Percentiles rank a stretch among this genome's conserved stretches.
phyloP scores from a whole-genome alignment of 768 basidiomycete genomes.

The Mycena epipterygia region DNA sequence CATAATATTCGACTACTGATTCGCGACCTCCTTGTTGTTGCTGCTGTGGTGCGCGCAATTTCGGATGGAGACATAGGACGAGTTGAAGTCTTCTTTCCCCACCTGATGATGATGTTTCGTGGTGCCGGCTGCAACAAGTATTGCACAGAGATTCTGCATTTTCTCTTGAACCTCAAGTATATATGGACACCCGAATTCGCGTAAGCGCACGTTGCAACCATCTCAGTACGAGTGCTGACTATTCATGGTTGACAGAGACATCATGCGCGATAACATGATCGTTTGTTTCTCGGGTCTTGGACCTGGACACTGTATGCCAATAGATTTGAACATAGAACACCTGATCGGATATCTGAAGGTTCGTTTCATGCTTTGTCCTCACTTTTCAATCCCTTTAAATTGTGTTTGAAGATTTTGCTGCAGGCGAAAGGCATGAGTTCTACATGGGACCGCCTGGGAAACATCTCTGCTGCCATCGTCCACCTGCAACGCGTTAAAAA shows the following conservation, averaged over 20 bases:
- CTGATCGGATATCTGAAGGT: slow-evolving; percentile 49
- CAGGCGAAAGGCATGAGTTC: slow-evolving; percentile 46
- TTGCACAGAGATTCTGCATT: slow-evolving; percentile 9
- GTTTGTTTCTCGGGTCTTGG: neutral
- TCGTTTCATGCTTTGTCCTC: too few species aligned
- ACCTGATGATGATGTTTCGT: slow-evolving; percentile 20
- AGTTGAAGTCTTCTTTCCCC: slow-evolving; percentile 3
- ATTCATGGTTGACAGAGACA: neutral
- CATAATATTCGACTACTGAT: slow-evolving; percentile 34
- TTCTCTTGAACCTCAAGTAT: slow-evolving; percentile 34
- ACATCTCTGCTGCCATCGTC: slow-evolving; percentile 47
- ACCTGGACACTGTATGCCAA: neutral
- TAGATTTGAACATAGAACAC: slow-evolving; percentile 49
- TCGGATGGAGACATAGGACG: slow-evolving; percentile 15
- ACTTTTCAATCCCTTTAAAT: too few species aligned
- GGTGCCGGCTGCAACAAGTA: slow-evolving; percentile 15
- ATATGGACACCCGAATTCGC: slow-evolving; percentile 51
- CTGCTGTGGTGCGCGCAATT: slow-evolving; percentile 23
- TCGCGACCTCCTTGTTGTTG: slow-evolving; percentile 34
- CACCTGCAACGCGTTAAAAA: slow-evolving; percentile 47
- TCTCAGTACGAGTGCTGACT: too few species aligned
- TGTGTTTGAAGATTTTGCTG: slow-evolving; percentile 36
- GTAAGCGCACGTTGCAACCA: too few species aligned
- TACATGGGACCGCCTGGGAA: slow-evolving; percentile 47
- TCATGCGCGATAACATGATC: neutral